Base-by-base conservation (phyloP, 768 basidiomycete species). In the Polyporus arcularius region DNA sequence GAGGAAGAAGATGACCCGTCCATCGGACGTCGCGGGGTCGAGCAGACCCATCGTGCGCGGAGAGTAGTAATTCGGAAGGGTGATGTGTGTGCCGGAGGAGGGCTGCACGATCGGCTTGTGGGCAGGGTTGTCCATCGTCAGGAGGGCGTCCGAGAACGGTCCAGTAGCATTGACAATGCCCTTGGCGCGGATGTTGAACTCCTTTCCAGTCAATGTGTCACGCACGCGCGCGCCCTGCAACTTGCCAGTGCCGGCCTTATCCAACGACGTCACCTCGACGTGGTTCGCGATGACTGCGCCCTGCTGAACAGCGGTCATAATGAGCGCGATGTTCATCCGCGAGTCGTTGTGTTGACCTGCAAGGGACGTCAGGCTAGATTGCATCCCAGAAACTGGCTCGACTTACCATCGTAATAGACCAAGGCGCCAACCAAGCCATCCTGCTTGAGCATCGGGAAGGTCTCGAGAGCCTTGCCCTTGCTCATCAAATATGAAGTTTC, bases 1-100 rank as follows among this genome's bases (percentile, higher is more conserved):
- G 10, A 99, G 84, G 84, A 99, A 97, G 83, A 98, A 99, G 71
- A 99, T 96, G 57, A 99, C 96, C 30, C 96, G 89, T 0, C 96
- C 96, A 65, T 99, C 96, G 0, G 92, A 94, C 4, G 97, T 97
- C 3, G 93, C 82, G 1, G 96, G 97, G 73, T 98, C 97, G 47
- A 98, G 82, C 4, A 98, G 83, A 46, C 97, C 96, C 92, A 98
- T 97, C 52, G 83, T 90, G 15, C 90, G 86, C 3, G 96, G 96
- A 1, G 94, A 93, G 72, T 97, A 98, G 78, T 98, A 99, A 70
- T 93, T 92, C 3, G 96, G 96, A 2, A 99, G 87, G 0, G 96
- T 96, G 76, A 98, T 93, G 75, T 99, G 96, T 26, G 96, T 85
- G 10, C 96, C 96, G 26, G 93, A 89, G 6, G 93, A 95, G 4